Conservation (phyloP, 768 basidiomycete species). For the Boletus rubroflammeus region DNA sequence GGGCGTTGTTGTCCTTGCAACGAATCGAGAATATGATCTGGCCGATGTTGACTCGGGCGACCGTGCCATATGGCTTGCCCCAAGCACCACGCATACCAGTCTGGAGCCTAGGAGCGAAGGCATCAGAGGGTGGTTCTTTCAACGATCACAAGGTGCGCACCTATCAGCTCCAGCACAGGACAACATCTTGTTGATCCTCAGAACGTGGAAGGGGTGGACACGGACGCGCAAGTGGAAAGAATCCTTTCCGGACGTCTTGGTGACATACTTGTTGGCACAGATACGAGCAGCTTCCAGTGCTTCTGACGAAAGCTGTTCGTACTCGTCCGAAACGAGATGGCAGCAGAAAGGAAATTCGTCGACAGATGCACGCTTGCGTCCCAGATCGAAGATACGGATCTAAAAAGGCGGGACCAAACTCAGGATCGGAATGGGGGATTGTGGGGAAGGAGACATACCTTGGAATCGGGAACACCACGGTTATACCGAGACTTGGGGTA, state of each 20-base stretch:
- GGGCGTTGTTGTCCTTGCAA: conserved; percentile 81
- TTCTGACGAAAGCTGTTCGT: conserved; percentile 93
- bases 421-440: neutral
- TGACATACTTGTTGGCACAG: conserved; percentile 99
- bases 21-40: conserved; percentile 92
- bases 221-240: conserved; percentile 98
- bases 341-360: conserved; percentile 98
- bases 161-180: conserved; percentile 98
- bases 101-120: conserved; percentile 55
- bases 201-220: conserved; percentile 96
- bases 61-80: conserved; percentile 98
- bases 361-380: conserved; percentile 92
- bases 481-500: conserved; percentile 95
- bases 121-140: neutral
- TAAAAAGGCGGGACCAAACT: conserved; percentile 28
- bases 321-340: conserved; percentile 96
- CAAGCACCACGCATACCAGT: conserved; percentile 99
- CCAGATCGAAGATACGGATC: conserved; percentile 97
- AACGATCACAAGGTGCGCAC: conserved; percentile 32
- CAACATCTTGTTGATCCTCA: conserved; percentile 99
- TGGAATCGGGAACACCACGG: conserved; percentile 97
- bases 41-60: conserved; percentile 95
- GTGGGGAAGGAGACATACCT: conserved; percentile 44
- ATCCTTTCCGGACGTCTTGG: conserved; percentile 97
- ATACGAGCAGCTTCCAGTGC: conserved; percentile 98